Percentiles rank a stretch among this genome's conserved stretches.
Evolutionary conservation across 768 basidiomycete genomes (phyloP).

Genomic region (Tulasnella sp.): DNA sequence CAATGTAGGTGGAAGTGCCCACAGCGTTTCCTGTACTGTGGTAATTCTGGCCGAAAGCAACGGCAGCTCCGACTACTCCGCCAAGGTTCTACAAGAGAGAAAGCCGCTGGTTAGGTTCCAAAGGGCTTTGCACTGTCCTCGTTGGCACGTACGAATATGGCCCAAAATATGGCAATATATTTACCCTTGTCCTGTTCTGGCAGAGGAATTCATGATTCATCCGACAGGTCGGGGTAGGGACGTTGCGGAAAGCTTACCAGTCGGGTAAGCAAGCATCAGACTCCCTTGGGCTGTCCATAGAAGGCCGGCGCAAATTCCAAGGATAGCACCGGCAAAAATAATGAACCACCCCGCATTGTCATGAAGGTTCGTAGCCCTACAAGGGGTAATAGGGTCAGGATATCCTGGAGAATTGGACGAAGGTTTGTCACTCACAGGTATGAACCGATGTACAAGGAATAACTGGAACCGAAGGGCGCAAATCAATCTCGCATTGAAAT

Average conservation of each 20-base stretch:
- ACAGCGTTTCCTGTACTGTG: conserved; percentile 29
- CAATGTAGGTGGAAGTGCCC: conserved; percentile 51
- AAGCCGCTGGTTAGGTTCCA: background rate
- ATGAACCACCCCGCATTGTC: conserved; percentile 45
- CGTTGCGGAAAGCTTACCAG: conserved; percentile 34
- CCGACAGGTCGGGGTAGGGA: background rate
- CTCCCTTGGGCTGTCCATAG: conserved; percentile 57
- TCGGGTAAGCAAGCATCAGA: conserved; percentile 79
- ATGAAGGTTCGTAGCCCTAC: conserved; percentile 23
- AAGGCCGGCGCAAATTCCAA: conserved; percentile 50
- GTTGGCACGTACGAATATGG: conserved; percentile 50
- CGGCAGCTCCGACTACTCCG: conserved; percentile 30
- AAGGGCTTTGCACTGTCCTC: background rate
- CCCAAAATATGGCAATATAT: conserved; percentile 78
- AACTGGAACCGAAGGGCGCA: background rate
- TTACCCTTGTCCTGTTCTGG: conserved; percentile 65
- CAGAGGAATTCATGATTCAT: background rate
- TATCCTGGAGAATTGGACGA: background rate
- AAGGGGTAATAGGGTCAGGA: conserved; percentile 37
- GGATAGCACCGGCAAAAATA: conserved; percentile 47
- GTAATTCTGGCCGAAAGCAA: conserved; percentile 30
- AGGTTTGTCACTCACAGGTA: conserved; percentile 17
- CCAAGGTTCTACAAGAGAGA: conserved; percentile 27
- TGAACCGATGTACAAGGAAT: conserved; percentile 44
- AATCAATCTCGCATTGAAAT: background rate